Evolutionary conservation across 2,329 filamentous ascomycete species (phyloP).

Genomic region (Ceratocystis eucalypticola): DNA sequence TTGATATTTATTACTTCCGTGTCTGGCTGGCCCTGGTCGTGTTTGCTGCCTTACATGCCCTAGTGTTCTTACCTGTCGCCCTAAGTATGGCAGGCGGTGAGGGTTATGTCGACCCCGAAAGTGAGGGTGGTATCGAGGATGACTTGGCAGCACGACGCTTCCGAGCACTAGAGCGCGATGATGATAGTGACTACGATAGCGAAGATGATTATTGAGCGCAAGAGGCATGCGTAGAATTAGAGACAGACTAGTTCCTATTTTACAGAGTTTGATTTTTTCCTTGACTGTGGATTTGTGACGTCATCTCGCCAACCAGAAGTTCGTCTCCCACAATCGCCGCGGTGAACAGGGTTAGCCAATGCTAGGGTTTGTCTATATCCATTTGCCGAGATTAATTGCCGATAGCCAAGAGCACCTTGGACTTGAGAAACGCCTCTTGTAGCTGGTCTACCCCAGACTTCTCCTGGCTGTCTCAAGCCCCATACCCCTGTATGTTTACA

Average conservation of each 20-base stretch:
- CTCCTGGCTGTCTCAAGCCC: not conserved
- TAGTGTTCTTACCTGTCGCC: conserved; percentile 83
- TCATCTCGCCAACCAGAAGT: too few relatives aligned
- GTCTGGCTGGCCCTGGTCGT: conserved; percentile 88
- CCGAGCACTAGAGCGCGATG: conserved; percentile 10
- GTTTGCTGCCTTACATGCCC: conserved; percentile 75
- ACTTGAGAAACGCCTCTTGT: not conserved
- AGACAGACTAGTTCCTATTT: not conserved
- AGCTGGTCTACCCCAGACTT: not conserved
- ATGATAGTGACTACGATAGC: conserved; percentile 14
- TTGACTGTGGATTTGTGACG: not conserved
- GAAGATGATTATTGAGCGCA: not conserved
- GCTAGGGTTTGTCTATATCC: not conserved
- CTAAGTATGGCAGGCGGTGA: conserved; percentile 74
- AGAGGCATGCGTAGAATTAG: not conserved
- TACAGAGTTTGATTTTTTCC: not conserved
- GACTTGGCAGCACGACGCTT: conserved; percentile 66
- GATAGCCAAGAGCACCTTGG: not conserved
- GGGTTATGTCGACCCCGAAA: conserved; percentile 78
- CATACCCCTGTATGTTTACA: not conserved
- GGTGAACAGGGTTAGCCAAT: not conserved
- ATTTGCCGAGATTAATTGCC: not conserved
- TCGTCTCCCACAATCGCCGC: too few relatives aligned
- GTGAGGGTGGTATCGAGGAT: conserved; percentile 76
- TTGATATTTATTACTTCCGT: conserved; percentile 98